Evolutionary conservation across 2,329 filamentous ascomycete species (phyloP), one percentile per base, ranked within the genome.

Genomic region (Davidsoniella neocaledoniae): DNA sequence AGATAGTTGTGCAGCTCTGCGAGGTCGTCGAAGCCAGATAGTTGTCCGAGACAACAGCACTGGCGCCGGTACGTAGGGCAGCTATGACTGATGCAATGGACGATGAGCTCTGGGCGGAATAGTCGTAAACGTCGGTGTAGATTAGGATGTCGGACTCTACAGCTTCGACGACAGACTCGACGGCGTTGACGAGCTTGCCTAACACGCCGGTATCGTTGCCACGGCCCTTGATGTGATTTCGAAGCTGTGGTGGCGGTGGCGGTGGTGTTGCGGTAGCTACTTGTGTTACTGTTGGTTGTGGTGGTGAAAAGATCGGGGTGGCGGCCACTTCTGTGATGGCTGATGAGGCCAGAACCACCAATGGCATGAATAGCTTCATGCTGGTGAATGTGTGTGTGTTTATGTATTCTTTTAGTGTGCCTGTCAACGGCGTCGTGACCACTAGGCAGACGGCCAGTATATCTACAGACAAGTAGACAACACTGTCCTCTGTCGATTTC

Each of bases 1-100:
- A 52, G 41, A 52, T 48, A 2, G 50, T 52, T 17, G 42, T 48
- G 36, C 50, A 52, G 40, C 37, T 48, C 21, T 43, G 48, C 10
- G 25, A 37, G n/a, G 29, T 17, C 16, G 14, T 40, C 16, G 26
- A 19, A 19, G 37, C 21, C 7, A 21, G 39, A 23, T 16, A 7
- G 19, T 16, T 14, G 10, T 19, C 12, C 14, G 29, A n/a, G 26
- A 19, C 7, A 21, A 12, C 44, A 14, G 17, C 41, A 43, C n/a
- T 43, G 4, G 41, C 41, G 8, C 17, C 41, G 41, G 41, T 43
- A 21, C 4, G 12, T 14, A 25, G n/a, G 17, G 41, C 41, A 25
- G 19, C 25, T 12, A 25, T 29, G 12, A 29, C 21, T 12, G 41
- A 23, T 23, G 16, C 9, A 17, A 40, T 33, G 5, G 48, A 19